Base-by-base conservation (phyloP, 495 filamentous ascomycete species). In the Amorphotheca resinae region DNA sequence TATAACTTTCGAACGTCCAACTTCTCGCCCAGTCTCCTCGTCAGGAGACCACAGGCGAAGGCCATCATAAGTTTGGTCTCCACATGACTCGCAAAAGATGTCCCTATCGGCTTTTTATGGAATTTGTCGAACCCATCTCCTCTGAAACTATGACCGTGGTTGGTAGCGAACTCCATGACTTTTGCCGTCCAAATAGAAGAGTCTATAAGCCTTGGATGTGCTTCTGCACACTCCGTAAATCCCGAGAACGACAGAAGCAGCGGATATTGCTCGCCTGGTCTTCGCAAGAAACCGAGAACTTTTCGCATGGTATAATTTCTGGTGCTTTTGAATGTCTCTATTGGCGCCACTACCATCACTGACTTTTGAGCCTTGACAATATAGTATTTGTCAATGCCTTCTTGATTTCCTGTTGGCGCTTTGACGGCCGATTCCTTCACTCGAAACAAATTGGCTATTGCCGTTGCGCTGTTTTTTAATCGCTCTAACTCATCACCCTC, bases 1-100 rank as follows among this genome's bases (percentile, higher is more conserved):
- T 33, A 15, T 8, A 43, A 22, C 20, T 35, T 33, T 4, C 31
- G 15, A n/a, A 16, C 9, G 31, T 22, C 3, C 41, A 22, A 22
- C 17, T 28, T 15, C n/a, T n/a, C 18, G 1, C 22, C 17, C 7
- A 7, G 15, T 21, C 7, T 17, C 4, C 18, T 14, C 22, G 25
- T 23, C 1, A 8, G 38, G 26, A 41, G 18, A 14, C 33, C 4
- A 7, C 26, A 33, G 14, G 37, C 37, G 20, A 36, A 33, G 11
- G 20, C 41, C 3, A 47, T 7, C 44, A 47, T 47, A 2, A 47
- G 20, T 21, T 23, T 22, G 22, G 37, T 26, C 31, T 47, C 44
- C 9, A 41, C 32, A 35, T 47, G 44, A 5, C 2, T 9, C 3
- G 44, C 44, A 9, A 17, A 21, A 37, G 18, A 17, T 18, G 18